Conservation (phyloP, 176 grass and related monocot species). For the Oryza australiensis region DNA sequence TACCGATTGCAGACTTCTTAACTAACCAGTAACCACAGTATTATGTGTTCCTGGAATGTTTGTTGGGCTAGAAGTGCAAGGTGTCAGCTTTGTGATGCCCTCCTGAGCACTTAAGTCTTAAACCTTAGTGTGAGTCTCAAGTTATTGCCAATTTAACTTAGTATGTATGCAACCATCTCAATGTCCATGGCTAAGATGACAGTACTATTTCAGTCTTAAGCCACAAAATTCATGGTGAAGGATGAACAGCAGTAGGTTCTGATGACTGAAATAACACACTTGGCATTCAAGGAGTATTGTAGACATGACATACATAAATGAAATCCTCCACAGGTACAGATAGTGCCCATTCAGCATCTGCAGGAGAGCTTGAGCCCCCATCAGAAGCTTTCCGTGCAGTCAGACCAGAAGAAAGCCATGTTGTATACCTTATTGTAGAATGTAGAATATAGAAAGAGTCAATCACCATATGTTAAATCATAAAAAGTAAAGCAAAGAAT, state of each 20-base stretch:
- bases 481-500: constrained; percentile 15
- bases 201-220: background rate
- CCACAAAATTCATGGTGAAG: background rate
- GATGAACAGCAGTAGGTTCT: background rate
- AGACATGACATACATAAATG: constrained; percentile 71
- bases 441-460: background rate
- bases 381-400: constrained; percentile 55
- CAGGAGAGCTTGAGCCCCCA: constrained; percentile 46
- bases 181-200: constrained; percentile 8
- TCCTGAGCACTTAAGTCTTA: constrained; percentile 1
- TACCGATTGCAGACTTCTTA: background rate
- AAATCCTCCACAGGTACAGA: constrained; percentile 85
- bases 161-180: background rate
- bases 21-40: background rate
- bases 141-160: constrained; percentile 9
- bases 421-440: constrained; percentile 71
- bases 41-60: background rate
- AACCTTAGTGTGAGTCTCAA: background rate
- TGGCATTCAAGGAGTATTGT: constrained; percentile 3
- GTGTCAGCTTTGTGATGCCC: background rate
- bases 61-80: background rate
- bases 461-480: constrained; percentile 27
- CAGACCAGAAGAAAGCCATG: constrained; percentile 91
- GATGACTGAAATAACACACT: constrained; percentile 13
- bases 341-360: constrained; percentile 76